A percentile compares a stretch with the other conserved stretches of the same genome.
These are phyloP conservation scores for Pichia sp. DNA, from an alignment of 1,139 yeast species.

Conservation along the genomic window DNA sequence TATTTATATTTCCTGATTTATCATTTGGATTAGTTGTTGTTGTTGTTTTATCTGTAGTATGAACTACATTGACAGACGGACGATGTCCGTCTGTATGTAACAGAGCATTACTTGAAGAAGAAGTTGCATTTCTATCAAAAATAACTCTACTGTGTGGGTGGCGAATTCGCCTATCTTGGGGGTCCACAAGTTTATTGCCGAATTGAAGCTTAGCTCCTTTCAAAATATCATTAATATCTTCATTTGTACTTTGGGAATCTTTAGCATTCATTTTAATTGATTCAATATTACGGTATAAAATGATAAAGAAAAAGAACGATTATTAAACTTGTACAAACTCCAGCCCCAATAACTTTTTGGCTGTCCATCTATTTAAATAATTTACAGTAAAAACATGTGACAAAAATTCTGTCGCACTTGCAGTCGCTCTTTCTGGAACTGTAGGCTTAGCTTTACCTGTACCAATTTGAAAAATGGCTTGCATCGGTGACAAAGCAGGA, in stretches of 20 bases:
- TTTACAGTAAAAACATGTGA: too few species aligned
- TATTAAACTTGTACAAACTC: too few species aligned
- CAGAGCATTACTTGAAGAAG: too few species aligned
- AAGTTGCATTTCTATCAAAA: background rate
- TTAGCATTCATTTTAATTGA: too few species aligned
- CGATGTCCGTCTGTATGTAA: background rate
- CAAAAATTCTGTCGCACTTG: slow-evolving; percentile 33
- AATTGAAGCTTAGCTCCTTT: slow-evolving; percentile 10
- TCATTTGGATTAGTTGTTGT: too few species aligned
- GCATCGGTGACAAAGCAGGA: slow-evolving; percentile 93
- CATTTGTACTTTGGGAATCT: too few species aligned
- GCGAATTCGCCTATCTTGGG: slow-evolving; percentile 7
- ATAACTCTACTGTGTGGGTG: slow-evolving; percentile 11
- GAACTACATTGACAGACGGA: background rate
- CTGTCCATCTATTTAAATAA: too few species aligned
- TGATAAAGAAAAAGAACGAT: too few species aligned
- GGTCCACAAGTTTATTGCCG: slow-evolving; percentile 11
- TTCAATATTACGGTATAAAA: too few species aligned
- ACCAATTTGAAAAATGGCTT: slow-evolving; percentile 89
- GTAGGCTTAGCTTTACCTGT: slow-evolving; percentile 64
- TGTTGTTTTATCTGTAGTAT: too few species aligned
- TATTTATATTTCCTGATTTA: too few species aligned
- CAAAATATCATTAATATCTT: background rate
- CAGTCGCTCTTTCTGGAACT: slow-evolving; percentile 44
- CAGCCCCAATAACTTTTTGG: too few species aligned